These are phyloP conservation scores for Tetratostichococcus sp. DNA, from an alignment of 139 green algal species.

Conservation along the genomic window DNA sequence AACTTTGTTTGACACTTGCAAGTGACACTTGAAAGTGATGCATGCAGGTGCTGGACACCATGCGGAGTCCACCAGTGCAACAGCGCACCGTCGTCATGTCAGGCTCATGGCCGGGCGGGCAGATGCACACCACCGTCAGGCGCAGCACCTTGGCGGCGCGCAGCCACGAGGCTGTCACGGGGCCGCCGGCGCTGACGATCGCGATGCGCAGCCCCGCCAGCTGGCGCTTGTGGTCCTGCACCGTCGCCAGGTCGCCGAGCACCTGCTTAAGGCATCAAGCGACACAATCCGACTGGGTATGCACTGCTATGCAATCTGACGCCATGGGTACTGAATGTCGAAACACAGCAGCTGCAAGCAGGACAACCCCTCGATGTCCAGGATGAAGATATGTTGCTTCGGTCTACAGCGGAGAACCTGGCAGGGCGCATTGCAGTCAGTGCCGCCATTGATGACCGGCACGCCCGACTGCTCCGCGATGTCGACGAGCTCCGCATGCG, in stretches of 20 bases:
- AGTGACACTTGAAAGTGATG: too few species aligned
- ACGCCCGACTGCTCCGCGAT: neutral
- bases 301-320: too few species aligned
- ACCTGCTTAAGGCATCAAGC: neutral
- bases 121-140: neutral
- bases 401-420: too few species aligned
- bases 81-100: neutral
- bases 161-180: neutral
- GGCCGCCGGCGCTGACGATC: neutral
- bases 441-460: neutral
- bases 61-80: too few species aligned
- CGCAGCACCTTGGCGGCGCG: neutral
- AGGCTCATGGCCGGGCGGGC: neutral
- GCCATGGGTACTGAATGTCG: too few species aligned
- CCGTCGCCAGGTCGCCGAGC: neutral
- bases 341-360: too few species aligned
- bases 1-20: too few species aligned
- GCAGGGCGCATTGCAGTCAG: neutral
- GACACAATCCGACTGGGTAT: too few species aligned
- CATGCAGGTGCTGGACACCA: too few species aligned
- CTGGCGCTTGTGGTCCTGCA: slow-evolving; percentile 1
- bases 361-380: too few species aligned
- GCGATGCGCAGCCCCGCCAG: neutral
- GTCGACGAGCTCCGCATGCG: neutral
- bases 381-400: too few species aligned